Conservation (phyloP, 2,329 filamentous ascomycete genomes). For the Venturiaceae sp. region DNA sequence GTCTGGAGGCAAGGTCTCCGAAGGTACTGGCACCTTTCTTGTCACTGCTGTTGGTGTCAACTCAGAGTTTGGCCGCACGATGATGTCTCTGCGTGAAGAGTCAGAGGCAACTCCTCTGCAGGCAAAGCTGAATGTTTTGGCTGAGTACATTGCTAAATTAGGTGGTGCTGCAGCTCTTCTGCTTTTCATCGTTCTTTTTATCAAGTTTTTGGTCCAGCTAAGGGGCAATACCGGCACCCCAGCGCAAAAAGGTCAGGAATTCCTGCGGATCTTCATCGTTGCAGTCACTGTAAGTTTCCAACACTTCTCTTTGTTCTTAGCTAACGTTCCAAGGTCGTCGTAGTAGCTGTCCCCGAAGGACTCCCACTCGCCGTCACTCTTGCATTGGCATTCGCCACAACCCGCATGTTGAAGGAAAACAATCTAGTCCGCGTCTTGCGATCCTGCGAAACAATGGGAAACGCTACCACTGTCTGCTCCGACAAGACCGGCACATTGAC, state of each 20-base stretch:
- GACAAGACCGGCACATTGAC: conserved; percentile 71
- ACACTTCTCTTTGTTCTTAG: neutral
- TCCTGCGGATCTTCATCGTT: conserved; percentile 54
- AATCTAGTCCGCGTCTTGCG: conserved; percentile 57
- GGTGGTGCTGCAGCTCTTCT: conserved; percentile 68
- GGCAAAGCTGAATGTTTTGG: conserved; percentile 65
- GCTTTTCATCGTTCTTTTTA: conserved; percentile 76
- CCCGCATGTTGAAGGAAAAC: conserved; percentile 59
- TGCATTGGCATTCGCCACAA: conserved; percentile 58
- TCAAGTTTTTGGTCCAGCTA: conserved; percentile 69
- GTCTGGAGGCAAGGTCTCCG: conserved; percentile 70
- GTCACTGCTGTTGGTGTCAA: conserved; percentile 66
- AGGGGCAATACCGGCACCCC: conserved; percentile 21
- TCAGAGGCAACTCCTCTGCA: conserved; percentile 71
- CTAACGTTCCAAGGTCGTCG: conserved; percentile 33
- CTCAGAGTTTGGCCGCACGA: conserved; percentile 65
- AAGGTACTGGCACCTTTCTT: conserved; percentile 66
- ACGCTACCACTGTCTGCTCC: conserved; percentile 67
- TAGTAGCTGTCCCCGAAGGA: conserved; percentile 59
- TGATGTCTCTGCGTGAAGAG: conserved; percentile 69
- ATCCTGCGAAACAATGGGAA: conserved; percentile 63
- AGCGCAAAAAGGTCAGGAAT: conserved; percentile 58
- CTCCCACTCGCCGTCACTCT: conserved; percentile 60
- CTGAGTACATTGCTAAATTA: conserved; percentile 67
- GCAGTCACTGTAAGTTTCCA: conserved; percentile 41